Base-by-base conservation (phyloP, 139 green algal genomes). In the Chlamydomonas schloesseri region DNA sequence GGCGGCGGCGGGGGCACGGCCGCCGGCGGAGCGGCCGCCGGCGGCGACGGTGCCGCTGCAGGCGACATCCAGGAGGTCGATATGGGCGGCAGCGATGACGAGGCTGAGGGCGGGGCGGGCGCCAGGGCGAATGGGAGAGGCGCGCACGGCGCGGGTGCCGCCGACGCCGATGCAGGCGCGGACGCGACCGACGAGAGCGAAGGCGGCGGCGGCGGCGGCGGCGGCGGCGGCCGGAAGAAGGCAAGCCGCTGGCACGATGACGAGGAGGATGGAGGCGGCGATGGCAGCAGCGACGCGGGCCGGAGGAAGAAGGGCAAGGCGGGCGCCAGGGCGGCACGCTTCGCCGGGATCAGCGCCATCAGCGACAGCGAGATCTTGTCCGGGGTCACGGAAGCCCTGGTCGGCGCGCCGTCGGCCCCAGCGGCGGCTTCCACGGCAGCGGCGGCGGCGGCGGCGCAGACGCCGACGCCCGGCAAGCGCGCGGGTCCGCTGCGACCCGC, bases 1-100 rank as follows among this genome's bases (percentile, higher is more conserved):
- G 26, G 36, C 34, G 57, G 15, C 3, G 67, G 78, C 28, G 50
- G 65, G 17, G 15, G 70, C 10, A 21, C 83, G 64, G 57, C 78
- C 15, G 50, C 36, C 37, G 36, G n/a, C 42, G 42, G 42, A 5
- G 42, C 42, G 42, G 42, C 42, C 42, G 42, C 42, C 42, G 42
- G 42, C 42, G 42, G 42, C 42, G 42, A 8, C 42, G 42, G 42
- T 8, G 42, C 6, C 42, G 6, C 42, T 8, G 6, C 5, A 8
- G 33, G 20, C 33, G 82, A 73, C 50, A 94, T 94, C 73, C 58
- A 79, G 13, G 92, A 95, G 58, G 93, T 94, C 55, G 93, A 95
- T 15, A 95, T 95, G 93, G 90, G 87, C 15, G 78, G 58, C 3
- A 73, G 70, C 6, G 86, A 80, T 0, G 78, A 50, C 8, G 87